These are phyloP conservation scores for Intubia oerlemansii DNA, from an alignment of 2,329 filamentous ascomycete genomes.

Conservation along the genomic window DNA sequence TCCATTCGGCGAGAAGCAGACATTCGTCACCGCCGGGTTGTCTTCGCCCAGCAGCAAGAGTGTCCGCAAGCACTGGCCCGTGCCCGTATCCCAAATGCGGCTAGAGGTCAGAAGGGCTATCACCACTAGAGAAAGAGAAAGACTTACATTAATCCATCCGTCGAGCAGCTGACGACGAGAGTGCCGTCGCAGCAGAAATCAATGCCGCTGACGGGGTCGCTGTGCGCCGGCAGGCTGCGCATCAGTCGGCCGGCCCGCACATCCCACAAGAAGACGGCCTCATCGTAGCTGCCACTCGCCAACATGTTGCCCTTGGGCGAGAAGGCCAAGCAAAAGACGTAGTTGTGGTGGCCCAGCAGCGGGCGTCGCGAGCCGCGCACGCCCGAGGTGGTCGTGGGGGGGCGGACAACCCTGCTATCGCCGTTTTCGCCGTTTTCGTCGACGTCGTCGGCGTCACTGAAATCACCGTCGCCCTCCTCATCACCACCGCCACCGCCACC, in stretches of 20 bases:
- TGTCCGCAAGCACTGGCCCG: conserved; percentile 85
- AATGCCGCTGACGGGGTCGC: conserved; percentile 81
- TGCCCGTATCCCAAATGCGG: conserved; percentile 88
- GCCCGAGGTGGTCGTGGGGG: conserved; percentile 4
- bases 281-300: conserved; percentile 86
- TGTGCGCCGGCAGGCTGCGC: conserved; percentile 81
- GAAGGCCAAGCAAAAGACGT: conserved; percentile 84
- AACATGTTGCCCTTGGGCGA: conserved; percentile 97
- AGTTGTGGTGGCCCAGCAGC: conserved; percentile 81
- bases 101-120: too few species aligned
- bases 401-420: conserved; percentile 2
- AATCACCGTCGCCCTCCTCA: background rate
- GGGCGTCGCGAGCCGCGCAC: conserved; percentile 23
- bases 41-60: conserved; percentile 95
- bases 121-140: too few species aligned
- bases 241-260: conserved; percentile 72
- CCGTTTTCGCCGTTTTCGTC: conserved; percentile 3
- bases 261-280: conserved; percentile 95
- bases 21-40: conserved; percentile 71
- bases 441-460: background rate
- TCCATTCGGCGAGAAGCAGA: conserved; percentile 86
- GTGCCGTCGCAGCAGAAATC: conserved; percentile 89
- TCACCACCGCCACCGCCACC: conserved; percentile 1
- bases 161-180: conserved; percentile 74
- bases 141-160: conserved; percentile 83